Evolutionary conservation across 2,329 filamentous ascomycete species (phyloP).

Genomic region (Ophiostoma novo-ulmi): DNA sequence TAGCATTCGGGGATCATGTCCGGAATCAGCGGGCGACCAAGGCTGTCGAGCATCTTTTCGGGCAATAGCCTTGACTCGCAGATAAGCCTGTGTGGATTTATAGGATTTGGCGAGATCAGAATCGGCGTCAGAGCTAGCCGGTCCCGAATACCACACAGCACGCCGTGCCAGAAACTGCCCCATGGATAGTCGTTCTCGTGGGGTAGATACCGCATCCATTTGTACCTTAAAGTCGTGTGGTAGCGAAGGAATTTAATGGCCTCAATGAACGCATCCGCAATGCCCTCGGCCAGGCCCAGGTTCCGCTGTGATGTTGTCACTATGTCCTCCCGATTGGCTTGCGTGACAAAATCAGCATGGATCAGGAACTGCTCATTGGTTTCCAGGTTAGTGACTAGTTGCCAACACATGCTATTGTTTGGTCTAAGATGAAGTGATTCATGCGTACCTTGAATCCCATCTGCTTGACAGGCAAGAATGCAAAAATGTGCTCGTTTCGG

Average conservation of each 20-base stretch:
- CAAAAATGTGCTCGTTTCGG: conserved; percentile 41
- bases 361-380: conserved; percentile 41
- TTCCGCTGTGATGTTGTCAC: conserved; percentile 39
- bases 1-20: not conserved
- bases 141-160: not conserved
- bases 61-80: not conserved
- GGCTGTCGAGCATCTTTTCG: not conserved
- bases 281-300: conserved; percentile 32
- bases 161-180: conserved; percentile 10
- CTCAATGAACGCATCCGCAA: conserved; percentile 39
- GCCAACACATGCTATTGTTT: too few relatives aligned
- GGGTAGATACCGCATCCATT: conserved; percentile 41
- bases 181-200: conserved; percentile 10
- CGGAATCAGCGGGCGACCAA: not conserved
- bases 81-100: not conserved
- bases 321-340: conserved; percentile 43
- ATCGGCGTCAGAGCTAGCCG: not conserved
- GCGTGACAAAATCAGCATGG: conserved; percentile 47
- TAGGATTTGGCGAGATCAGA: not conserved
- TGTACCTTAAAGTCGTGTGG: conserved; percentile 37
- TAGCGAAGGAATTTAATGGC: conserved; percentile 39
- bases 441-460: conserved; percentile 37
- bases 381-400: not conserved
- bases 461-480: conserved; percentile 42
- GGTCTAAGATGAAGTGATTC: not conserved